A percentile compares a stretch with the other conserved stretches of the same genome.
Evolutionary conservation across 371 early-diverging fungal genomes (phyloP).

Genomic region (Lichtheimia ornata): DNA sequence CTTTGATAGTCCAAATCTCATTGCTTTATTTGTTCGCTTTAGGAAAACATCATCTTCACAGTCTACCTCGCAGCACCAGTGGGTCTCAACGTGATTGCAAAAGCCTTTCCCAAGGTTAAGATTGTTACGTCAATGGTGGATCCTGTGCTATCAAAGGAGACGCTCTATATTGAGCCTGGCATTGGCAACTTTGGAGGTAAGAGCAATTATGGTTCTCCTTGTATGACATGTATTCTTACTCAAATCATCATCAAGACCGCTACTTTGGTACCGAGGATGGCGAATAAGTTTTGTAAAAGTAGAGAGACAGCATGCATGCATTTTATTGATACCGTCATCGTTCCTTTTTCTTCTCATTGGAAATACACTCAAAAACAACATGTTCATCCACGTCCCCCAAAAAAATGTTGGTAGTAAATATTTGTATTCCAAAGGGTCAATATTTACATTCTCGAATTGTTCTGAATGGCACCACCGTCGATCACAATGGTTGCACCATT

Average conservation of each 20-base stretch:
- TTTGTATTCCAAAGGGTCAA: no score
- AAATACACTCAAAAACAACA: no score
- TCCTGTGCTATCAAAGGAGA: constrained; percentile 60
- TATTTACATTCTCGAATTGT: constrained; percentile 5
- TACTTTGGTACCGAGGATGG: constrained; percentile 52
- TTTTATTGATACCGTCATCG: no score
- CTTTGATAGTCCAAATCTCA: background rate
- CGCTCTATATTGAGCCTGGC: constrained; percentile 78
- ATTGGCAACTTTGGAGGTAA: constrained; percentile 85
- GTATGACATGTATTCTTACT: no score
- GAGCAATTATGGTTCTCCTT: background rate
- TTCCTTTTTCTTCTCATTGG: no score
- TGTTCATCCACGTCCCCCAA: no score
- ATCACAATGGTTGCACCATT: constrained; percentile 82
- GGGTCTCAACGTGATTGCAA: constrained; percentile 72
- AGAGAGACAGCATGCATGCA: no score
- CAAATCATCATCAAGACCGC: constrained; percentile 30
- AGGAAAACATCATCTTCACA: constrained; percentile 81
- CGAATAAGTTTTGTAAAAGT: no score
- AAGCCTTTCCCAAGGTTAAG: constrained; percentile 82
- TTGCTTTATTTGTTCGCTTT: background rate
- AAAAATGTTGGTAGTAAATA: no score
- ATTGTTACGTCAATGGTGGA: constrained; percentile 82
- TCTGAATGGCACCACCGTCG: constrained; percentile 76
- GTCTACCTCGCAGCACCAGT: constrained; percentile 77